Evolutionary conservation across 805 yeast species (phyloP).

Genomic region (Ogataea polymorpha): DNA sequence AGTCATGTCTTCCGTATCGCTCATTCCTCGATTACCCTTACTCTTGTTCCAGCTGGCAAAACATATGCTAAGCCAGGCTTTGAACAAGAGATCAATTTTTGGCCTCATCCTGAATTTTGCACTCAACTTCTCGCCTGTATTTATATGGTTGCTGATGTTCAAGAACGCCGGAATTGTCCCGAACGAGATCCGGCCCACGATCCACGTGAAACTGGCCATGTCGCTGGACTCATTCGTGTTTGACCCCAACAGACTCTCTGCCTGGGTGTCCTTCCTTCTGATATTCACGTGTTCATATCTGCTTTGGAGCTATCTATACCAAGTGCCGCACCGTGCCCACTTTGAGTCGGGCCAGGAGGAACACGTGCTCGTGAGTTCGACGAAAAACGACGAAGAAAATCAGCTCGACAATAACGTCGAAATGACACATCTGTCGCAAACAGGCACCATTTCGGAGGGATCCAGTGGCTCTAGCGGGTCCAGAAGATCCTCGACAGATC

Average conservation of each 20-base stretch:
- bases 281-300: slow-evolving; percentile 14
- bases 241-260: slow-evolving; percentile 17
- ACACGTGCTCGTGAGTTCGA: not conserved
- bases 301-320: slow-evolving; percentile 19
- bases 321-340: slow-evolving; percentile 1
- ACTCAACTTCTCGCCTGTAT: slow-evolving; percentile 50
- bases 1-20: slow-evolving; percentile 7
- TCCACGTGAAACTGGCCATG: slow-evolving; percentile 46
- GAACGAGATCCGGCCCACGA: slow-evolving; percentile 47
- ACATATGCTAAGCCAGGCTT: slow-evolving; percentile 19
- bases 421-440: slow-evolving; percentile 2
- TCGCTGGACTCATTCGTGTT: slow-evolving; percentile 42
- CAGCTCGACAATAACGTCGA: slow-evolving; percentile 6
- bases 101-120: slow-evolving; percentile 42
- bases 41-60: slow-evolving; percentile 13
- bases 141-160: slow-evolving; percentile 54
- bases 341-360: not conserved
- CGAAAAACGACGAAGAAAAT: slow-evolving; percentile 11
- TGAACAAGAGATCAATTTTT: slow-evolving; percentile 23
- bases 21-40: slow-evolving; percentile 9
- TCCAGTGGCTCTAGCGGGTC: slow-evolving; percentile 6
- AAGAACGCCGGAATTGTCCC: slow-evolving; percentile 61
- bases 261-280: slow-evolving; percentile 22
- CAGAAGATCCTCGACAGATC: slow-evolving; percentile 3
- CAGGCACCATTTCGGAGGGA: slow-evolving; percentile 6